Percentiles rank a stretch among this genome's conserved stretches.
Evolutionary conservation across 768 basidiomycete species (phyloP).

Genomic region (Mrakia frigida): DNA sequence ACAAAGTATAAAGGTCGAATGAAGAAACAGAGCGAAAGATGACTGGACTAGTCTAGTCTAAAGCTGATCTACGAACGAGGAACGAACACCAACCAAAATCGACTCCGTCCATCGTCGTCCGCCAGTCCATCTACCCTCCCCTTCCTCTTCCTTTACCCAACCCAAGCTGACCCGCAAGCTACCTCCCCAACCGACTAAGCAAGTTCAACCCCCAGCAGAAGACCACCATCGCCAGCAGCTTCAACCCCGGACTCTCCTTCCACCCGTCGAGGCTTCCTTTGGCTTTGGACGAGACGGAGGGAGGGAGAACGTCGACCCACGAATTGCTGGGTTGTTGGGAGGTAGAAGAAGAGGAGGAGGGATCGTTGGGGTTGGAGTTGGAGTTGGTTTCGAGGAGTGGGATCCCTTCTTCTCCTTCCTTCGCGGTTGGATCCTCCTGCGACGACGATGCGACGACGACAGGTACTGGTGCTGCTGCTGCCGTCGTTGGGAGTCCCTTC

Average conservation of each 20-base stretch:
- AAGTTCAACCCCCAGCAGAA: conserved; percentile 27
- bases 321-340: neutral
- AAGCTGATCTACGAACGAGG: no score
- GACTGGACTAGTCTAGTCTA: no score
- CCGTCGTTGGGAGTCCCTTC: neutral
- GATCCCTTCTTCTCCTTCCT: conserved; percentile 14
- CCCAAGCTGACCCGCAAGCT: neutral
- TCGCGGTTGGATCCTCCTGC: neutral
- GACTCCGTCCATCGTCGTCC: no score
- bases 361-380: neutral
- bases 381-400: conserved; percentile 23
- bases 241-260: neutral
- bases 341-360: neutral
- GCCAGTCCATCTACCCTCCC: neutral
- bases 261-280: no score
- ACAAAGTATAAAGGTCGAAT: no score
- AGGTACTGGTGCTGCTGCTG: no score
- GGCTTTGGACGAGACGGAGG: neutral
- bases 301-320: neutral
- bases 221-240: conserved; percentile 16
- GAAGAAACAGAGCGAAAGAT: no score
- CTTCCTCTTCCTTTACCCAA: neutral
- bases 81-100: no score
- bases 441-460: neutral
- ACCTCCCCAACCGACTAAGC: neutral